Base-by-base conservation (phyloP, 345 rosid species). In the Melaleuca alternifolia region DNA sequence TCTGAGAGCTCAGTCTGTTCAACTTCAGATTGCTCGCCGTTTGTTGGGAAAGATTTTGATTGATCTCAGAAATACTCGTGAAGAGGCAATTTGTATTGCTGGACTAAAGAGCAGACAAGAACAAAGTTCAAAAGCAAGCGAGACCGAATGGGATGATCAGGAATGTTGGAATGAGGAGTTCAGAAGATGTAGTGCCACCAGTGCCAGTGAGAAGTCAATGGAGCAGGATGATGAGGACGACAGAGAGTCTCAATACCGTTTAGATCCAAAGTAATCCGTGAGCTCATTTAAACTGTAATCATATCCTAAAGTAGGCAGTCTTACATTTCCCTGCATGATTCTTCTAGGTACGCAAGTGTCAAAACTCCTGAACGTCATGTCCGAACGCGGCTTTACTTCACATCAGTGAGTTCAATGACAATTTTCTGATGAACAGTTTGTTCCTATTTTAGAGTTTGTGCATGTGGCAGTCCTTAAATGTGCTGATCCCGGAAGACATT, bases 301-400 rank as follows among this genome's bases (percentile, higher is more conserved):
- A 53, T 85, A 51, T 26, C 28, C 30, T 71, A 85, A 24, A 82
- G 53, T 48, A 56, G 18, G 59, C 24, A 50, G 30, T 79, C 54
- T 71, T 44, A 87, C 81, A 33, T 84, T 87, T 46, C 28, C 83
- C 51, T 52, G 24, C 76, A 83, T 89, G 84, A 85, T 83, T 82
- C 88, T 84, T 84, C 82, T 86, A 98, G 99, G 93, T 98, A 98
- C 88, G 99, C 99, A 79, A 96, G 96, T 92, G 99, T 98, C 87
- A 95, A 85, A 94, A 95, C 97, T n/a, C 99, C 99, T 48, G 99
- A 96, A 85, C 98, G 99, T 65, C 99, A 98, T 86, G 95, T 98
- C 83, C 94, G 99, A 81, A 98, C 99, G 37, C 98, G 99, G 81
- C 99, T 98, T 81, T 98, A 98, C 93, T 98, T 98, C 90, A 98